phyloP scores from a whole-genome alignment of 371 early-diverging fungal species.

The Syncephalastrum monosporum region DNA sequence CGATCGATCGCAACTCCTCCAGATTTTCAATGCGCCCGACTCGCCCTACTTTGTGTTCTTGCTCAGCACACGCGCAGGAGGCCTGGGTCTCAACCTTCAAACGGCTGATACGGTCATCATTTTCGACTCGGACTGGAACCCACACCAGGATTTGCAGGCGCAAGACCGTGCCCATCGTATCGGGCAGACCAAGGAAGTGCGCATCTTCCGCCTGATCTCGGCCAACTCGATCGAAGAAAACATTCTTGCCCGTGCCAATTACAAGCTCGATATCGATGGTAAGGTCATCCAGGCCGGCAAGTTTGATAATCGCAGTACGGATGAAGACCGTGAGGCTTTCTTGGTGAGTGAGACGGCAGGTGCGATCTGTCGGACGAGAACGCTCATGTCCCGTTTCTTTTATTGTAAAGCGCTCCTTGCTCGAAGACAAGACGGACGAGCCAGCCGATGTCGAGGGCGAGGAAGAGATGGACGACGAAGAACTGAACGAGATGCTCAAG shows the following conservation, averaged over 20 bases:
- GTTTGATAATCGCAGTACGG: slow-evolving; percentile 95
- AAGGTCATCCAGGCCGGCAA: slow-evolving; percentile 99
- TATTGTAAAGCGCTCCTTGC: slow-evolving; percentile 14
- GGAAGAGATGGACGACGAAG: slow-evolving; percentile 77
- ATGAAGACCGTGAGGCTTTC: slow-evolving; percentile 90
- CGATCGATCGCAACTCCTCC: slow-evolving; percentile 83
- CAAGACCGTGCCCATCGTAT: slow-evolving; percentile 99
- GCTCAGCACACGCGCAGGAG: slow-evolving; percentile 99
- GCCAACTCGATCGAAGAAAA: slow-evolving; percentile 96
- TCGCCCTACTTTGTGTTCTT: slow-evolving; percentile 93
- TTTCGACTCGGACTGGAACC: slow-evolving; percentile 99
- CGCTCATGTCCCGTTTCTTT: neutral
- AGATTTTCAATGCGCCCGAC: slow-evolving; percentile 81
- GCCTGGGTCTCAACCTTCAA: slow-evolving; percentile 98
- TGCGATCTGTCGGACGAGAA: no score
- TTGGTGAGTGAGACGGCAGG: slow-evolving; percentile 23
- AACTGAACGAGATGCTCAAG: slow-evolving; percentile 84
- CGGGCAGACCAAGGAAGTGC: slow-evolving; percentile 99
- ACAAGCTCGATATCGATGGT: slow-evolving; percentile 96
- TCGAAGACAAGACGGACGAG: slow-evolving; percentile 23
- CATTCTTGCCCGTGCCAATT: slow-evolving; percentile 95
- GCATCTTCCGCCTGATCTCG: slow-evolving; percentile 96
- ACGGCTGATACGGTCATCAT: slow-evolving; percentile 99
- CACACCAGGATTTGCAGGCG: slow-evolving; percentile 99
- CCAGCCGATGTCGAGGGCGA: slow-evolving; percentile 54